phyloP scores from a whole-genome alignment of 2,329 filamentous ascomycete species.

The Zymoseptoria ardabiliae region DNA sequence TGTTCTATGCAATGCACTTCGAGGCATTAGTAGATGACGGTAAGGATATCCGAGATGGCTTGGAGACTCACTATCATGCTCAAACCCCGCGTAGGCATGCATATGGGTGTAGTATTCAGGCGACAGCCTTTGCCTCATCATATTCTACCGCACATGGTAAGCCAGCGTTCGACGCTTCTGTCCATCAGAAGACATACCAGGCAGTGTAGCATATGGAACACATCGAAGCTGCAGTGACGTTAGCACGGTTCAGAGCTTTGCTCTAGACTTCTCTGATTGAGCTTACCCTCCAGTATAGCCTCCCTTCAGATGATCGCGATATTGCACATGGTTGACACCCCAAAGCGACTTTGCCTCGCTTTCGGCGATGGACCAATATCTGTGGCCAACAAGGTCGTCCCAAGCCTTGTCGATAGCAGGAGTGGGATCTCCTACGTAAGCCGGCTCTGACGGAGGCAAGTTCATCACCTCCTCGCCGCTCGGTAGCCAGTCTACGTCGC shows the following conservation, averaged over 20 bases:
- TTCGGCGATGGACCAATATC: slow-evolving; percentile 1
- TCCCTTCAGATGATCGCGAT: neutral
- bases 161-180: neutral
- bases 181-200: neutral
- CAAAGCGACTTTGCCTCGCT: neutral
- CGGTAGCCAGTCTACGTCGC: neutral
- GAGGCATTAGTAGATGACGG: neutral
- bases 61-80: neutral
- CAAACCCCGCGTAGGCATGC: neutral
- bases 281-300: neutral
- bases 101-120: neutral
- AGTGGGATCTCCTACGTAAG: neutral
- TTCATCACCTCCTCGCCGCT: neutral
- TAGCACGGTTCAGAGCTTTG: neutral
- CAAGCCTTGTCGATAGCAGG: neutral
- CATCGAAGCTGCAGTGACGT: neutral
- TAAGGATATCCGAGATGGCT: neutral
- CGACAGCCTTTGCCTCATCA: neutral
- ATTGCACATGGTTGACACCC: neutral
- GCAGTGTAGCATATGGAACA: slow-evolving; percentile 1
- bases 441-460: neutral
- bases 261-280: neutral
- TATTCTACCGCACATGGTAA: neutral
- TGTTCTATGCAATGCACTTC: neutral
- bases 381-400: neutral